Conservation (phyloP, 768 basidiomycete genomes). For the Naganishia antarctica region DNA sequence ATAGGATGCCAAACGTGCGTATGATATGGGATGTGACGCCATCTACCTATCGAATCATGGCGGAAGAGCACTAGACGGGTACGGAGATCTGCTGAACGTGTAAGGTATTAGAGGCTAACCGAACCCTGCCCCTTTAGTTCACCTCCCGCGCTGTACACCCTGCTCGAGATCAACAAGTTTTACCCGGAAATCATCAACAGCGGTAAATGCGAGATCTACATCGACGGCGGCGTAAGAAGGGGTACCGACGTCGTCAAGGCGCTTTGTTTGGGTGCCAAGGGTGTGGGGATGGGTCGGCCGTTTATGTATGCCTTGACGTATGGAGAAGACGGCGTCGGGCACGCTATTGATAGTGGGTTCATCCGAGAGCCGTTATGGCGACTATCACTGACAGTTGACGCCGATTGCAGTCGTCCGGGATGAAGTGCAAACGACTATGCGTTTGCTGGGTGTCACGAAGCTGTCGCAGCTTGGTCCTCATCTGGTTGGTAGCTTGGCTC, state of each 20-base stretch:
- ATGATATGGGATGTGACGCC: conserved; percentile 75
- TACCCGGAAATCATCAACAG: conserved; percentile 70
- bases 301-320: conserved; percentile 51
- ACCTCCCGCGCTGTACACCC: conserved; percentile 54
- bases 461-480: conserved; percentile 50
- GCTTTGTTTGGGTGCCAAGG: conserved; percentile 60
- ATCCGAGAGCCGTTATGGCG: conserved; percentile 6
- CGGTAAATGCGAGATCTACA: conserved; percentile 55
- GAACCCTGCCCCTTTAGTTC: no score
- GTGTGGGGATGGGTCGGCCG: conserved; percentile 49
- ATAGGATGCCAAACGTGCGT: conserved; percentile 78
- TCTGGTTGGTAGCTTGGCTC: conserved; percentile 33
- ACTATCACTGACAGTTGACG: conserved; percentile 7
- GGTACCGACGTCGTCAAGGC: conserved; percentile 90
- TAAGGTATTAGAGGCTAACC: neutral
- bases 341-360: conserved; percentile 47
- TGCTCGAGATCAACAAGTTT: conserved; percentile 66
- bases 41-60: conserved; percentile 90
- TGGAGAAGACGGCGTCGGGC: conserved; percentile 49
- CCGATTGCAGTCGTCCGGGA: conserved; percentile 50
- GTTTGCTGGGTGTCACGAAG: conserved; percentile 50
- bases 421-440: conserved; percentile 52
- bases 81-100: conserved; percentile 23
- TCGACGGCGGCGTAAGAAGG: conserved; percentile 60
- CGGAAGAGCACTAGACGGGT: conserved; percentile 53